Evolutionary conservation across 352 stramenopile genomes (phyloP), one percentile per base, ranked within the genome.

Genomic region (Stramenopiles sp.): DNA sequence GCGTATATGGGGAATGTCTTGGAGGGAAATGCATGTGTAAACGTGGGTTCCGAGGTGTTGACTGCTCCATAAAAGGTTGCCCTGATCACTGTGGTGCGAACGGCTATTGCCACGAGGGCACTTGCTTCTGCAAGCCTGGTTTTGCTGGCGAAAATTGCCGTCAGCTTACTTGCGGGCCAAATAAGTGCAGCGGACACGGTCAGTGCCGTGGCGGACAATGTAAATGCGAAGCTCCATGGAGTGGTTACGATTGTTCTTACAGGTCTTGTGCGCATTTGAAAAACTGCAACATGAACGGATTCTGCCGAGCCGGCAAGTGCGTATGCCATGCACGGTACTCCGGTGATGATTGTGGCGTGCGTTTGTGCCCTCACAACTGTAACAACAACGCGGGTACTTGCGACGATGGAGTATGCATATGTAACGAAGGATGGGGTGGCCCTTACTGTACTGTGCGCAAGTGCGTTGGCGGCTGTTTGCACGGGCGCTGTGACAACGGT

Each of bases 11-110:
- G 22, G 30, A 78, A 33, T 78, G 71, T 14, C 30, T 78, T 33
- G 71, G 30, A 31, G 71, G 71, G 22, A 78, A 78, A 78, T 78
- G 71, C 71, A 33, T 78, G 30, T 78, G 71, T 33, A 78, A 33
- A 78, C 71, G 30, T 31, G 71, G 71, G 4, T 78, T 14, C 30
- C 71, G 31, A 14, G 71, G 30, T 78, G 71, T 78, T 4, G 30
- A 33, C 71, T 33, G 31, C 22, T 33, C 30, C 71, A 78, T 33
- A 4, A 78, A 78, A 33, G 39, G 39, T 14, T 78, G 71, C 22
- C 71, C 71, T 14, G 31, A 78, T 33, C 30, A 33, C 8, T 78
- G 71, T 33, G 71, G 71, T 33, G 30, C 71, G 8, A 78, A 78
- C 22, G 71, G 71, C 22, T 31, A 33, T 78, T 78, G 71, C 71